phyloP scores from a whole-genome alignment of 495 filamentous ascomycete genomes.

The Aspergillus cavernicola region DNA sequence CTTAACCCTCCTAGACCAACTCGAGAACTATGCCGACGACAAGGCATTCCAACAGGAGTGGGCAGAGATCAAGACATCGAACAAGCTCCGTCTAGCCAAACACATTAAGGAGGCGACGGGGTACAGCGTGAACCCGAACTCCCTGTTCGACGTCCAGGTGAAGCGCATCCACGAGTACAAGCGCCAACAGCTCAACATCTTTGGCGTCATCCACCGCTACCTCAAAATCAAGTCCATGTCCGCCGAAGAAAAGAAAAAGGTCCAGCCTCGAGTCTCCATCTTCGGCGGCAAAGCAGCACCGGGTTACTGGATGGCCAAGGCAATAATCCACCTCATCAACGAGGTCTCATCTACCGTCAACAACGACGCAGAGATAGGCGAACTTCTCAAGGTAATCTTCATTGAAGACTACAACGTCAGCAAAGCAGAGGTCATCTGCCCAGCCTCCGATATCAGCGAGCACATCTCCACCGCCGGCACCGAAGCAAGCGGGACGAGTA shows the following conservation, averaged over 20 bases:
- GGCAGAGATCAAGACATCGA: constrained; percentile 79
- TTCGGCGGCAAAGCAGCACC: constrained; percentile 97
- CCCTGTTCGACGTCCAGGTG: constrained; percentile 95
- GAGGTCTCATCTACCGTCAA: constrained; percentile 89
- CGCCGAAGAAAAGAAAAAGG: constrained; percentile 81
- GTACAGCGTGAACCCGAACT: constrained; percentile 77
- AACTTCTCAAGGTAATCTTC: constrained; percentile 95
- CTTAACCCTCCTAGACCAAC: constrained; percentile 74
- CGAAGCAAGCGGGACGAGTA: constrained; percentile 66
- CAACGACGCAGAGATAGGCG: constrained; percentile 84
- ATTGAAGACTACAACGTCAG: constrained; percentile 98
- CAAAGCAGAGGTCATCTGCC: constrained; percentile 95
- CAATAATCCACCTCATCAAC: constrained; percentile 95
- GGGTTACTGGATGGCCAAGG: constrained; percentile 99
- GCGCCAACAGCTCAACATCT: constrained; percentile 98
- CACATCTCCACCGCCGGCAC: constrained; percentile 98
- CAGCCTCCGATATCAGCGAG: constrained; percentile 94
- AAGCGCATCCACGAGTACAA: constrained; percentile 99
- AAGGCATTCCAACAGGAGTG: constrained; percentile 87
- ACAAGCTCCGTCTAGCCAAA: constrained; percentile 79
- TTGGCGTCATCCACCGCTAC: constrained; percentile 95
- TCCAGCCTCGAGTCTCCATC: constrained; percentile 88
- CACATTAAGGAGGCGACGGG: constrained; percentile 79
- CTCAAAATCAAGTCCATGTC: constrained; percentile 81
- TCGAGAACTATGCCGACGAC: constrained; percentile 78